Conservation (phyloP, 345 rosid genomes). For the Brassica carinata region DNA sequence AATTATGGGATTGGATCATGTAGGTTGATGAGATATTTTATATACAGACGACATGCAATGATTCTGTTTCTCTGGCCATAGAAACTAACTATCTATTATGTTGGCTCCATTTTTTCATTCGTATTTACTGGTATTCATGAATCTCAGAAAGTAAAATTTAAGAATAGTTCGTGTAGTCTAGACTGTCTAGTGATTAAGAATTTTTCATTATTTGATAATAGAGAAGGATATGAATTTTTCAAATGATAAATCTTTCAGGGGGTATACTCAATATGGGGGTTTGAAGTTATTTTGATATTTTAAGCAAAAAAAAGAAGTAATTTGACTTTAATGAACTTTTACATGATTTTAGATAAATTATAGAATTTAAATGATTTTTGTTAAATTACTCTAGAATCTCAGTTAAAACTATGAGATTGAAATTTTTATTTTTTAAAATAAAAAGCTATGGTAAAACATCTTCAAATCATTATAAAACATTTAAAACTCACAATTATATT, state of each 20-base stretch:
- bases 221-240: background rate
- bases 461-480: background rate
- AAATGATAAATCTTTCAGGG: background rate
- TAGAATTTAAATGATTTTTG: too few species aligned
- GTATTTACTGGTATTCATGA: background rate
- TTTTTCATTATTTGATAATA: background rate
- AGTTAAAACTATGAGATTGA: background rate
- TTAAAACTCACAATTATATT: background rate
- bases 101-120: background rate
- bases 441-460: too few species aligned
- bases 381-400: background rate
- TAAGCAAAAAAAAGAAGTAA: background rate
- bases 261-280: background rate
- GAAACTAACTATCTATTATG: background rate
- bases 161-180: background rate
- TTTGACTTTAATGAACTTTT: background rate
- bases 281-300: background rate
- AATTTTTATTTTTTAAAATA: too few species aligned
- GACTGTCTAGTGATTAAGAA: background rate
- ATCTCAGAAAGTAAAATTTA: background rate
- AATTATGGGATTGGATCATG: slow-evolving; percentile 15
- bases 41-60: slow-evolving; percentile 19
- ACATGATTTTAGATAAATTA: too few species aligned
- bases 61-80: slow-evolving; percentile 4
- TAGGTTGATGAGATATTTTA: slow-evolving; percentile 13